Percentiles rank a stretch among this genome's conserved stretches.
These are phyloP conservation scores for Aureobasidium pullulans DNA, from an alignment of 2,329 filamentous ascomycete genomes.

Conservation along the genomic window DNA sequence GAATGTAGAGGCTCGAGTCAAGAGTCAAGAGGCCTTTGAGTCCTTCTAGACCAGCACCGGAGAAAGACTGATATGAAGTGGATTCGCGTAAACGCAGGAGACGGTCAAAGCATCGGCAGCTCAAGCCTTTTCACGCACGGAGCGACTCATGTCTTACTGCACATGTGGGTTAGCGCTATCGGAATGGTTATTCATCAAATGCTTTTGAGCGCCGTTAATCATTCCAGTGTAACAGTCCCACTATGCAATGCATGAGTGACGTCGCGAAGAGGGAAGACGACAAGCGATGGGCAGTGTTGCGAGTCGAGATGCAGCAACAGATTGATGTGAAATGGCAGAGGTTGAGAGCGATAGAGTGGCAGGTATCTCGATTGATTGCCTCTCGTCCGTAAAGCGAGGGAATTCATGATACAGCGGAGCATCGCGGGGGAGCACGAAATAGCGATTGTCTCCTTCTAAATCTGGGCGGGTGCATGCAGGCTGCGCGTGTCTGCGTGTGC, in stretches of 20 bases:
- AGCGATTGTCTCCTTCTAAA: not conserved
- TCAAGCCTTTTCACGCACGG: conserved; percentile 1
- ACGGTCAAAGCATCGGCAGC: conserved; percentile 11
- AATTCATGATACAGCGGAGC: not conserved
- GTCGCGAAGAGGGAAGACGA: not conserved
- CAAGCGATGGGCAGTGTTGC: not conserved
- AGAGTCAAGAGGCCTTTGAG: not conserved
- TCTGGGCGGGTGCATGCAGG: conserved; percentile 6
- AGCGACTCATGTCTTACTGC: not conserved
- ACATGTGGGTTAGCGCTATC: conserved; percentile 7
- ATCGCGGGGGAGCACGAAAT: not conserved
- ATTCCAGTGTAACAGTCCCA: not conserved
- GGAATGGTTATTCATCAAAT: not conserved
- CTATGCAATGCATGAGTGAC: not conserved
- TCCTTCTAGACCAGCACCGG: conserved; percentile 1
- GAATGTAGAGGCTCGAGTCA: not conserved
- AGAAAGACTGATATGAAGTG: not conserved
- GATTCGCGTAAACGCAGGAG: not conserved
- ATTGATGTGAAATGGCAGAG: not conserved
- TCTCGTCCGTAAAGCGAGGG: not conserved
- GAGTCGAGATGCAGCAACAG: not conserved
- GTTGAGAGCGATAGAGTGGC: not conserved
- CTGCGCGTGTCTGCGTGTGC: not conserved
- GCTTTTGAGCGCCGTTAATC: not conserved
- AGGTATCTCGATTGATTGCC: not conserved